Base-by-base conservation (phyloP, 2,329 filamentous ascomycete genomes). In the Aspergillus sp. region DNA sequence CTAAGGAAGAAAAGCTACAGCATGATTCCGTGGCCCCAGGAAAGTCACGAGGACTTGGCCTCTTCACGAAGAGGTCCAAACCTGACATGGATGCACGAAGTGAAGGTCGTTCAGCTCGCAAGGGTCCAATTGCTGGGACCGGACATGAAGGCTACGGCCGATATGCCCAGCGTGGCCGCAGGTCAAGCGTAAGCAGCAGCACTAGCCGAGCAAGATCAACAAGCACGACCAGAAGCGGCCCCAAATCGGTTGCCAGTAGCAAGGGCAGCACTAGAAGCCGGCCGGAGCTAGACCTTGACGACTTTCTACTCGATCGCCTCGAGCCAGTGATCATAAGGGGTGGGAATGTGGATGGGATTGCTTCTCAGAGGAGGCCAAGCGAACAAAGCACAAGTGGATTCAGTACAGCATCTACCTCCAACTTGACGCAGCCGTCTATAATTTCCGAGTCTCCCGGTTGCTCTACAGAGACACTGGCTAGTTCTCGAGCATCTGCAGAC, bases 91-190 rank as follows among this genome's bases (percentile, higher is more conserved):
- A 86, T 44, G 72, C 75, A n/a, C 62, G 76, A 19, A 61, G 73
- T 0, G 83, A 87, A 84, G 71, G 81, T 83, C 39, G 86, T 83
- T 71, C 80, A 7, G 62, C 80, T 23, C 84, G 90, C 27, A 94
- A 92, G 75, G 93, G 94, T 0, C 94, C 94, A 21, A 86, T 85
- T 15, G 94, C 94, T 42, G 94, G 94, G n/a, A 98, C 94, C 39
- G 94, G 94, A 0, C 92, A 98, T 70, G 94, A 98, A 78, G 80
- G 79, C 27, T 83, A 84, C 65, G 80, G 80, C 11, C 82, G 75
- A 65, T 80, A 82, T 67, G 73, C 73, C 4, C 74, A 76, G 58
- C 73, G 80, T 44, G 80, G 79, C 48, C 75, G 80, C 55, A 80
- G 77, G 61, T 56, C 72, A 54, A 81, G 79, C 56, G 67, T 74